phyloP scores from a whole-genome alignment of 2,329 filamentous ascomycete genomes.

The Fusarium secorum region DNA sequence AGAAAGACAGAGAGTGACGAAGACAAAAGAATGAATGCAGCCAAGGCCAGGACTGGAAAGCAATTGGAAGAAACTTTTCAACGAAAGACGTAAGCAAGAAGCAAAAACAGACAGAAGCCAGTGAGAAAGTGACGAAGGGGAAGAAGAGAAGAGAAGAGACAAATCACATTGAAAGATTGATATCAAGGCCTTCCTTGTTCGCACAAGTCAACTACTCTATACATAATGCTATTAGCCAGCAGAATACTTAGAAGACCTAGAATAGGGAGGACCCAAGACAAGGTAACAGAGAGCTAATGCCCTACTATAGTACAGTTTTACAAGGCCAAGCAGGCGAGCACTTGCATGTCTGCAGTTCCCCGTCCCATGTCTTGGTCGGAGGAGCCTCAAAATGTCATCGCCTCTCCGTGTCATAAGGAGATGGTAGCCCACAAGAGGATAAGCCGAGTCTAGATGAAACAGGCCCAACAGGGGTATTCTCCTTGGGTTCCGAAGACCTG shows the following conservation, averaged over 20 bases:
- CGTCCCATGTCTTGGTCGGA: slow-evolving; percentile 32
- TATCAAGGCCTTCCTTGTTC: slow-evolving; percentile 35
- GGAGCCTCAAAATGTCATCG: slow-evolving; percentile 31
- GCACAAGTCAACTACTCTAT: slow-evolving; percentile 14
- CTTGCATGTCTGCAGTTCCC: slow-evolving; percentile 16
- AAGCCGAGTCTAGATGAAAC: slow-evolving; percentile 33
- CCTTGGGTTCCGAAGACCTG: slow-evolving; percentile 9
- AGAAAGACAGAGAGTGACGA: slow-evolving; percentile 4
- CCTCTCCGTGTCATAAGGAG: slow-evolving; percentile 12
- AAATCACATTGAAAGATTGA: slow-evolving; percentile 16
- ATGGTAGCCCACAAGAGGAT: slow-evolving; percentile 19
- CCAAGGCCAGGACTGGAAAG: slow-evolving; percentile 31
- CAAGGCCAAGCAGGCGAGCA: slow-evolving; percentile 4
- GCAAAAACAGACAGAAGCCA: slow-evolving; percentile 11
- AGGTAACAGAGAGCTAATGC: slow-evolving; percentile 12
- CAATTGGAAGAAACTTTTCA: slow-evolving; percentile 7
- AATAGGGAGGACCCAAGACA: background rate
- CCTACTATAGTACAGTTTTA: background rate
- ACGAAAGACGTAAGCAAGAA: slow-evolving; percentile 27
- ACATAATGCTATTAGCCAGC: background rate
- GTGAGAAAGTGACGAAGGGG: background rate
- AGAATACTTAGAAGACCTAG: background rate
- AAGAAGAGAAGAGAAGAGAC: slow-evolving; percentile 8
- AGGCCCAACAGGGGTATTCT: slow-evolving; percentile 15
- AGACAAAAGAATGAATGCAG: slow-evolving; percentile 32